Percentiles rank a stretch among this genome's conserved stretches.
Evolutionary conservation across 306 rosid species (phyloP).

Genomic region (Hippophae gyantsensis): DNA sequence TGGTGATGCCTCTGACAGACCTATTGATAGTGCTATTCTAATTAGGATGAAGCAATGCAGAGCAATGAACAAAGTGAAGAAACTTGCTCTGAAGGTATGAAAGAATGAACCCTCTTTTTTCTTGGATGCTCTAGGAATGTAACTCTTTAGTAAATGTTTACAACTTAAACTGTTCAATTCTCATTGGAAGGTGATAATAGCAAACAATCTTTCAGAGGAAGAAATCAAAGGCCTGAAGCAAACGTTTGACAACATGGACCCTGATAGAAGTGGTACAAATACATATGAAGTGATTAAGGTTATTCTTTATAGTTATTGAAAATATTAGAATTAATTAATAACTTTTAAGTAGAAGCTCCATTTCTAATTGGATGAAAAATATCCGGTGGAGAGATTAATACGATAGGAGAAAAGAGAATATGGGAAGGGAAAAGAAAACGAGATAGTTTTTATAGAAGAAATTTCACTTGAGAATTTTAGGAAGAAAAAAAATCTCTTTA

Average conservation of each 20-base stretch:
- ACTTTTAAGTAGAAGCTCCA: too few relatives aligned
- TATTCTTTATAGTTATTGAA: too few relatives aligned
- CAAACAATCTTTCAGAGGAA: constrained; percentile 75
- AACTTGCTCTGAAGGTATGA: constrained; percentile 64
- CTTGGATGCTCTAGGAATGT: neutral
- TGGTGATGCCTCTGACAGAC: constrained; percentile 55
- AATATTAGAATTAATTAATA: too few relatives aligned
- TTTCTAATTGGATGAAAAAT: too few relatives aligned
- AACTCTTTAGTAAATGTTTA: neutral
- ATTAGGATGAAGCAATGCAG: constrained; percentile 88
- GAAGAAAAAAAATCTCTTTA: too few relatives aligned
- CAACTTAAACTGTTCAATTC: neutral
- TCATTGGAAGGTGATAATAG: constrained; percentile 52
- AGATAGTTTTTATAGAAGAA: too few relatives aligned
- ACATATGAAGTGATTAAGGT: constrained; percentile 39
- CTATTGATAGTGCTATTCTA: constrained; percentile 75
- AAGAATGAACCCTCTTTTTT: neutral
- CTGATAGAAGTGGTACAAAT: constrained; percentile 78
- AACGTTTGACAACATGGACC: constrained; percentile 85
- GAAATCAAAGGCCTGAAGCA: constrained; percentile 84
- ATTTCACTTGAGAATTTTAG: too few relatives aligned
- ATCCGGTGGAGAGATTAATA: too few relatives aligned
- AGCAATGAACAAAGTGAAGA: constrained; percentile 95
- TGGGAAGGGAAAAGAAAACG: too few relatives aligned
- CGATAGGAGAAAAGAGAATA: too few relatives aligned